Percentiles rank a stretch among this genome's conserved stretches.
phyloP scores from a whole-genome alignment of 108 stramenopile species.

The Nitzschia sp. region DNA sequence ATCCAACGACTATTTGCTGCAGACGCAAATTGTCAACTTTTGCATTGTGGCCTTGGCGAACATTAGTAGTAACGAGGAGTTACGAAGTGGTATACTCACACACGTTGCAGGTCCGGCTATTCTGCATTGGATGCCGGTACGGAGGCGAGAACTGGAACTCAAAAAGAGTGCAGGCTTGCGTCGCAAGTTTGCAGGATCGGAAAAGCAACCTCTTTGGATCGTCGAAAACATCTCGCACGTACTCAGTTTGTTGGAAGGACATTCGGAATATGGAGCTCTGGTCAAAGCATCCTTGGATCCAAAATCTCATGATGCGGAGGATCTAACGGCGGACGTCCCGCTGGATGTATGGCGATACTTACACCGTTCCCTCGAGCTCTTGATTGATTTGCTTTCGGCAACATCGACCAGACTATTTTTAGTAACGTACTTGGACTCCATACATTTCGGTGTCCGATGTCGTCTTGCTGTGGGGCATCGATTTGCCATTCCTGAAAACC shows the following conservation, averaged over 20 bases:
- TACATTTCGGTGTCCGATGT: conserved; percentile 56
- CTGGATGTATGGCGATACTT: conserved; percentile 40
- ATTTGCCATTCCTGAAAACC: conserved; percentile 36
- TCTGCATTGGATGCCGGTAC: conserved; percentile 40
- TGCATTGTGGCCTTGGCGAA: conserved; percentile 25
- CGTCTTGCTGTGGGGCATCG: conserved; percentile 36
- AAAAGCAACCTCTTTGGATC: conserved; percentile 41
- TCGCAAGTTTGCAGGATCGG: conserved; percentile 25
- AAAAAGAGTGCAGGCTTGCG: conserved; percentile 40
- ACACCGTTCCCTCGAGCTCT: conserved; percentile 53
- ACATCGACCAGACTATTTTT: conserved; percentile 54
- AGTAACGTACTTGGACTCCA: conserved; percentile 48
- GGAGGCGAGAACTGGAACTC: conserved; percentile 45
- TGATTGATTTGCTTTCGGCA: conserved; percentile 56
- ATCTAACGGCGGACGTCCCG: conserved; percentile 21
- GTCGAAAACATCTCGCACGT: conserved; percentile 26
- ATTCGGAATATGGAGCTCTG: conserved; percentile 23
- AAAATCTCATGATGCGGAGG: conserved; percentile 14
- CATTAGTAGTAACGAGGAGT: conserved; percentile 24
- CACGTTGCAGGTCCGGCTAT: conserved; percentile 21
- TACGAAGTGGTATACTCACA: conserved; percentile 21
- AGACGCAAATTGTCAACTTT: conserved; percentile 47
- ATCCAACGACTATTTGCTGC: conserved; percentile 22
- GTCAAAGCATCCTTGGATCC: conserved; percentile 16
- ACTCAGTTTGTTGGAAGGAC: conserved; percentile 38